Percentiles rank a stretch among this genome's conserved stretches.
phyloP scores from a whole-genome alignment of 129 eudicot genomes.

The Centaurea solstitialis region DNA sequence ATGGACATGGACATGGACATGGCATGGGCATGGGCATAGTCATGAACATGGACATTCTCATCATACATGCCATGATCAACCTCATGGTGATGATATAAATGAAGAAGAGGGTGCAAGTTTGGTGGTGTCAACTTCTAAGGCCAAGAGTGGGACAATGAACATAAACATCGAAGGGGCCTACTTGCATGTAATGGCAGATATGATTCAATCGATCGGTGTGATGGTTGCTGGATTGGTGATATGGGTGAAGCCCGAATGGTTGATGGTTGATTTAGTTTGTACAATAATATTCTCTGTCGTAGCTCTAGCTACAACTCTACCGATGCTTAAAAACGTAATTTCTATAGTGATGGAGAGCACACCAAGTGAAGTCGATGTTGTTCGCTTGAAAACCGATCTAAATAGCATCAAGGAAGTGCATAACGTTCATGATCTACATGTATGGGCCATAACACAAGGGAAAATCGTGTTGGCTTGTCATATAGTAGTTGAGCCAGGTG shows the following conservation, averaged over 20 bases:
- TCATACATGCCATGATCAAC: background rate
- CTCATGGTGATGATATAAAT: background rate
- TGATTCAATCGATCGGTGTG: constrained; percentile 70
- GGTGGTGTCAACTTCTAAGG: constrained; percentile 38
- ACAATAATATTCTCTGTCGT: constrained; percentile 56
- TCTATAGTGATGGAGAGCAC: constrained; percentile 69
- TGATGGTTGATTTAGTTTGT: constrained; percentile 63
- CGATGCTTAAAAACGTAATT: constrained; percentile 52
- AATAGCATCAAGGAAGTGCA: constrained; percentile 44
- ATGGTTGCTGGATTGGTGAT: constrained; percentile 73
- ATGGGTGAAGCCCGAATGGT: constrained; percentile 72
- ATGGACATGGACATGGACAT: constrained; percentile 21
- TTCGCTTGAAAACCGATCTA: constrained; percentile 40
- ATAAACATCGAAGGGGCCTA: constrained; percentile 79
- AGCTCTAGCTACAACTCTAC: constrained; percentile 52
- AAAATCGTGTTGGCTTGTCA: constrained; percentile 60
- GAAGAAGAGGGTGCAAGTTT: constrained; percentile 38
- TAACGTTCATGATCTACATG: constrained; percentile 76
- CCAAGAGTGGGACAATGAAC: constrained; percentile 31
- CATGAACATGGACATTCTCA: constrained; percentile 21
- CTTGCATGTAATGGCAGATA: constrained; percentile 65
- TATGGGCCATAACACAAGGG: constrained; percentile 74
- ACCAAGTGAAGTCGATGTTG: constrained; percentile 58
- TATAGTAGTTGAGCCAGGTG: constrained; percentile 42
- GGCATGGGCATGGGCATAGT: constrained; percentile 9